Conservation (phyloP, 495 filamentous ascomycete genomes). For the Daldinia loculata region DNA sequence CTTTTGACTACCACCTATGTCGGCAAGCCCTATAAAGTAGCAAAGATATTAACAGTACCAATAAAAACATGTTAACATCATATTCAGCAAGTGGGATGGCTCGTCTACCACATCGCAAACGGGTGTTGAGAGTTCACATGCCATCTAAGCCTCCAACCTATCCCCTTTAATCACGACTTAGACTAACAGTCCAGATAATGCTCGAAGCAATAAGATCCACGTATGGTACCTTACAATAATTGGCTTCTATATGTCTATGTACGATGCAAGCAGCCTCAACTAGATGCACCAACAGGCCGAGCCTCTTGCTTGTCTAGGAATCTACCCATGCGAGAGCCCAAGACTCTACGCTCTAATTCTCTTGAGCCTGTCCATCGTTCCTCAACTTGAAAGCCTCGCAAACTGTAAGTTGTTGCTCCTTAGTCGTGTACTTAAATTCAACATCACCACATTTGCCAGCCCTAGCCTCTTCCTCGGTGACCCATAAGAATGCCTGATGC, state of each 20-base stretch:
- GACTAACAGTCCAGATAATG: constrained; percentile 1
- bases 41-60: not conserved
- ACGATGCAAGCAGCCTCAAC: not conserved
- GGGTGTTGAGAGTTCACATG: not conserved
- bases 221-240: not conserved
- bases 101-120: not conserved
- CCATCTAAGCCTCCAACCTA: constrained; percentile 7
- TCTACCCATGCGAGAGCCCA: not conserved
- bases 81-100: not conserved
- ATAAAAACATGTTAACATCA: not conserved
- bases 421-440: constrained; percentile 46
- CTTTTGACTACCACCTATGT: constrained; percentile 16
- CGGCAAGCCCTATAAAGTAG: not conserved
- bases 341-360: not conserved
- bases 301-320: constrained; percentile 2
- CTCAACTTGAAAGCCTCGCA: constrained; percentile 45
- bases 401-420: constrained; percentile 39
- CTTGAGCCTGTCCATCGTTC: constrained; percentile 23
- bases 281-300: not conserved
- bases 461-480: constrained; percentile 54
- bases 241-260: not conserved
- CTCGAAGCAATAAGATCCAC: constrained; percentile 11
- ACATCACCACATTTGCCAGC: constrained; percentile 41
- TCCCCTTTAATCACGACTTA: constrained; percentile 5
- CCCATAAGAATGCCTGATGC: constrained; percentile 55